Evolutionary conservation across 352 stramenopile species (phyloP), one percentile per base, ranked within the genome.

Genomic region (Peronospora destructor): DNA sequence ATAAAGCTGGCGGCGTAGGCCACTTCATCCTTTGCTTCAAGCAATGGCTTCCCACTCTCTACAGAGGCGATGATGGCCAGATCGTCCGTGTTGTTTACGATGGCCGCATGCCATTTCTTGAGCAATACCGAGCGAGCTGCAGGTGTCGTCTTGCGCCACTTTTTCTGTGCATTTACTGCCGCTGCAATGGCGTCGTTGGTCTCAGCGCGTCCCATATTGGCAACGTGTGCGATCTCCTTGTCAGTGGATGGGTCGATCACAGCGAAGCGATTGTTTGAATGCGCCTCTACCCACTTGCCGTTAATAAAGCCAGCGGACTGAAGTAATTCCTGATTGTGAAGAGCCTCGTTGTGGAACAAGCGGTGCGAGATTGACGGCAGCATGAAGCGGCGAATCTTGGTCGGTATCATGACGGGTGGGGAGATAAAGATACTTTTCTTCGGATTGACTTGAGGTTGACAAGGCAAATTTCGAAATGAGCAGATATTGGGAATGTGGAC

Each of bases 31-130:
- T 83, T 77, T 16, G 92, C 90, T 68, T 99, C 96, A 2, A 75
- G 54, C 13, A 98, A 64, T 8, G 96, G 95, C 66, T 99, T 99
- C 42, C 96, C 97, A 47, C 86, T 96, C 78, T 99, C 97, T 10
- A 94, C 62, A 17, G 96, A 98, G 61, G 98, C 96, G 41, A 99
- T 96, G n/a, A 78, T 45, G 23, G 77, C 87, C 26, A 97, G 68
- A 44, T 96, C 87, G 16, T 82, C 75, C 10, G 63, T 73, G 60
- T 89, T 76, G 29, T 71, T 60, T 21, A 70, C 53, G 40, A 94
- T 85, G n/a, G 80, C 65, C 1, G 66, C 76, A 53, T 85, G 48
- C 80, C 80, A 94, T 49, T 91, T 90, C 58, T 91, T 89, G 34
- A 94, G 62, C 56, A 94, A 46, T 26, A 42, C 62, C 7, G 76